Evolutionary conservation across 2,329 filamentous ascomycete genomes (phyloP).

Genomic region (Alternaria sp.): DNA sequence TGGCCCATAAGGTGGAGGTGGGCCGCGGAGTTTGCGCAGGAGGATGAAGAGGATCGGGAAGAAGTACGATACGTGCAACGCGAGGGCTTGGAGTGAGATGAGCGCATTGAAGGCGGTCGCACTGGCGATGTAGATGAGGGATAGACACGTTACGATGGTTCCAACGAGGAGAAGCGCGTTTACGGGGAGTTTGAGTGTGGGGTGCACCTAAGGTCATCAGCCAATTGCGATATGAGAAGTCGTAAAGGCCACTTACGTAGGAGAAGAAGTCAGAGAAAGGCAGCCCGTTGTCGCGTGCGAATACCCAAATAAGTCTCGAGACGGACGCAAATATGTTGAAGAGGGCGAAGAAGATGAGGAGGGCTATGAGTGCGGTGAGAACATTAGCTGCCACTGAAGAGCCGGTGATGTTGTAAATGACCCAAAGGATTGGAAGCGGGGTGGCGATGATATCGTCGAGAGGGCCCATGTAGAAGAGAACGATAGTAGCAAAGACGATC

Average conservation of each 20-base stretch:
- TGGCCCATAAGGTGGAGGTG: constrained; percentile 31
- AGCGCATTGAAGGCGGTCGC: constrained; percentile 46
- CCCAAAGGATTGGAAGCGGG: constrained; percentile 45
- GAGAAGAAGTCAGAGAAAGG: constrained; percentile 46
- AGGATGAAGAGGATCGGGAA: constrained; percentile 39
- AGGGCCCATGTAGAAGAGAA: constrained; percentile 55
- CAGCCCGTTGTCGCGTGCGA: constrained; percentile 56
- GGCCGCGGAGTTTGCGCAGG: constrained; percentile 24
- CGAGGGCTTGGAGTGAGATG: constrained; percentile 41
- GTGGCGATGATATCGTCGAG: constrained; percentile 28
- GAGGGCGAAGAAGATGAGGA: constrained; percentile 49
- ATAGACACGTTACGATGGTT: constrained; percentile 39
- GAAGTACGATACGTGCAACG: constrained; percentile 42
- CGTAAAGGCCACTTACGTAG: constrained; percentile 22
- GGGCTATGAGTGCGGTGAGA: constrained; percentile 48
- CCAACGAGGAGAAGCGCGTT: constrained; percentile 34
- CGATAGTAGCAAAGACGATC: constrained; percentile 52
- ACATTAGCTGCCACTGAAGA: constrained; percentile 51
- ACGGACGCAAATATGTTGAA: constrained; percentile 56
- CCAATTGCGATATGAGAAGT: too few species aligned
- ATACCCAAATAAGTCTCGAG: constrained; percentile 58
- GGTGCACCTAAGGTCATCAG: constrained; percentile 28
- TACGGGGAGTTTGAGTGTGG: constrained; percentile 32
- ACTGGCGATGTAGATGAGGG: constrained; percentile 40
- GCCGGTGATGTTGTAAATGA: constrained; percentile 50